Conservation (phyloP, 805 yeast species). For the Cyberlindnera xishuangbannaensis region DNA sequence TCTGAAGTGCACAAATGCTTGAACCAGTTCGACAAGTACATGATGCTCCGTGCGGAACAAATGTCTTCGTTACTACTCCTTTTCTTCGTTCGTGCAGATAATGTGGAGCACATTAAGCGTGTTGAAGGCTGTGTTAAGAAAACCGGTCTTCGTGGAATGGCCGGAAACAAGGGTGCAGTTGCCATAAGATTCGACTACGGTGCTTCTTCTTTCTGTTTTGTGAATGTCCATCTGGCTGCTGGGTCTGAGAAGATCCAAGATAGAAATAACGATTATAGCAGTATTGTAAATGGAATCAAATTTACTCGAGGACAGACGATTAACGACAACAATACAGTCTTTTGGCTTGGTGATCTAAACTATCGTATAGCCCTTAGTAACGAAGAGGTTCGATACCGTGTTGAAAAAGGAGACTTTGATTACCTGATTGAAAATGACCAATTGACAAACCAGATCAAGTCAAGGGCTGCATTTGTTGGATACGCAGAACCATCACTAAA, state of each 20-base stretch:
- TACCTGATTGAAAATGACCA: conserved; percentile 71
- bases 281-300: conserved; percentile 67
- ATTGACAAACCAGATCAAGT: conserved; percentile 71
- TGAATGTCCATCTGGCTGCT: conserved; percentile 92
- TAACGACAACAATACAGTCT: conserved; percentile 72
- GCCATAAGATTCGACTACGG: conserved; percentile 86
- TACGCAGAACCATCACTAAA: conserved; percentile 62
- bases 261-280: conserved; percentile 76
- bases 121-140: conserved; percentile 88
- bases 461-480: conserved; percentile 68
- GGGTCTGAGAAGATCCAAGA: conserved; percentile 80
- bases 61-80: conserved; percentile 40
- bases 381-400: conserved; percentile 57
- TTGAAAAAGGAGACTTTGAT: conserved; percentile 41
- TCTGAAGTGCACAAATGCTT: conserved; percentile 41
- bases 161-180: conserved; percentile 96
- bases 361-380: conserved; percentile 71
- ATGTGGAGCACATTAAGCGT: conserved; percentile 73
- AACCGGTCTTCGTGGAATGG: conserved; percentile 94
- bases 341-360: conserved; percentile 94
- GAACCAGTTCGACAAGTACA: conserved; percentile 48
- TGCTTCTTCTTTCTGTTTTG: conserved; percentile 71
- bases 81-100: conserved; percentile 65
- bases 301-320: conserved; percentile 75
- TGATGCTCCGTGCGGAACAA: conserved; percentile 55